phyloP scores from a whole-genome alignment of 2,329 filamentous ascomycete species.

The Drechslerella coelobrocha region DNA sequence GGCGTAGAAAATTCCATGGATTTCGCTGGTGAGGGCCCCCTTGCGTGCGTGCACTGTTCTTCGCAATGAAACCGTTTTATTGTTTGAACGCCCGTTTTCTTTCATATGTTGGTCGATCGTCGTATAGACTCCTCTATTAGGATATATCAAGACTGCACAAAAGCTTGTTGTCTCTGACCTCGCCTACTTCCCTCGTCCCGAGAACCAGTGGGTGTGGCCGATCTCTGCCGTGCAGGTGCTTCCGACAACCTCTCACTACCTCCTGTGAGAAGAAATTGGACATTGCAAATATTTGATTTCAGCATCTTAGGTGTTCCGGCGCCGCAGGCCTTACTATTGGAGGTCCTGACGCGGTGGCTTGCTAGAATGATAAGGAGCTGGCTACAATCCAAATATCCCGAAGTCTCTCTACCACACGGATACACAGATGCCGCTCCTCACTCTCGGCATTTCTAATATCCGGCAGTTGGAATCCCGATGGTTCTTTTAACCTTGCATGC shows the following conservation, averaged over 20 bases:
- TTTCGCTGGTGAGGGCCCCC: no score
- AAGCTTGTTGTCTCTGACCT: background rate
- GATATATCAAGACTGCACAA: background rate
- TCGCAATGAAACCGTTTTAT: slow-evolving; percentile 3
- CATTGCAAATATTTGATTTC: background rate
- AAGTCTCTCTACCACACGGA: no score
- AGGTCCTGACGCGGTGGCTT: background rate
- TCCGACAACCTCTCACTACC: background rate
- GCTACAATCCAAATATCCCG: background rate
- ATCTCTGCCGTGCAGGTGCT: background rate
- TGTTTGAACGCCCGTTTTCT: background rate
- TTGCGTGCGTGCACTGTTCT: no score
- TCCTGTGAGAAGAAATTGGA: background rate
- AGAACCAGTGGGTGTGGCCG: background rate
- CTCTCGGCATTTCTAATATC: no score
- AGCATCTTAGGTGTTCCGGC: background rate
- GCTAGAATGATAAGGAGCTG: background rate
- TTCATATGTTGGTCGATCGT: background rate
- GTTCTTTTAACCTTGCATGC: no score
- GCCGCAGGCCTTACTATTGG: background rate
- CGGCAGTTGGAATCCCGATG: no score
- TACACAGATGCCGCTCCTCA: no score
- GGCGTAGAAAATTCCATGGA: no score
- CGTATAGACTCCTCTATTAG: background rate
- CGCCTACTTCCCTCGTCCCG: background rate